Conservation (phyloP, 2,329 filamentous ascomycete species). For the Cadophora malorum region DNA sequence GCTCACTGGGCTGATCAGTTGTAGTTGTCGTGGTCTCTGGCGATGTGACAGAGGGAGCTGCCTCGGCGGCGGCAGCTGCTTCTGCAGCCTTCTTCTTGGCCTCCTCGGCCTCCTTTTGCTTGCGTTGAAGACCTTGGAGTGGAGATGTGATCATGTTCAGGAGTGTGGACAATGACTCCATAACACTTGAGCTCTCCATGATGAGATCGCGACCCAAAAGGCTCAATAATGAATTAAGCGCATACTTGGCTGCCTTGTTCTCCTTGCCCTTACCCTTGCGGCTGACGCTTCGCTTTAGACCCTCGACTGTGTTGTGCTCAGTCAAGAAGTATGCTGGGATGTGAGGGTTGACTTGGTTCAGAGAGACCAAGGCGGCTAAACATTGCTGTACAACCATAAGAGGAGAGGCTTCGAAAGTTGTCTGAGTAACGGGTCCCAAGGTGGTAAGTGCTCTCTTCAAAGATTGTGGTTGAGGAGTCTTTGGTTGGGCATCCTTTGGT, state of each 20-base stretch:
- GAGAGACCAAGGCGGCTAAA: constrained; percentile 80
- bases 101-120: constrained; percentile 76
- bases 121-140: constrained; percentile 80
- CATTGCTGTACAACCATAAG: constrained; percentile 97
- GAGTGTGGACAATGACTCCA: constrained; percentile 89
- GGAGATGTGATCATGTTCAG: constrained; percentile 89
- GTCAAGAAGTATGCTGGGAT: constrained; percentile 92
- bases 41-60: constrained; percentile 38
- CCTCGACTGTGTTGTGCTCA: constrained; percentile 83
- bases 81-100: constrained; percentile 48
- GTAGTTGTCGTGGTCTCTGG: constrained; percentile 33
- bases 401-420: constrained; percentile 88
- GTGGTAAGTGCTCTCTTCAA: constrained; percentile 77
- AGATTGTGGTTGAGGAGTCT: constrained; percentile 81
- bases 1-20: constrained; percentile 29
- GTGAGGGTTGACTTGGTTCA: constrained; percentile 84
- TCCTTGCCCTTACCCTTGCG: constrained; percentile 92
- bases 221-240: constrained; percentile 87
- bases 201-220: constrained; percentile 93
- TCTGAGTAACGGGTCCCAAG: constrained; percentile 54
- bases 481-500: constrained; percentile 65
- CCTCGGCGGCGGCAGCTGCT: constrained; percentile 36
- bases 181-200: constrained; percentile 95
- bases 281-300: constrained; percentile 76
- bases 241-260: constrained; percentile 82